phyloP scores from a whole-genome alignment of 495 filamentous ascomycete genomes.

The Mytilinidion resinicola region DNA sequence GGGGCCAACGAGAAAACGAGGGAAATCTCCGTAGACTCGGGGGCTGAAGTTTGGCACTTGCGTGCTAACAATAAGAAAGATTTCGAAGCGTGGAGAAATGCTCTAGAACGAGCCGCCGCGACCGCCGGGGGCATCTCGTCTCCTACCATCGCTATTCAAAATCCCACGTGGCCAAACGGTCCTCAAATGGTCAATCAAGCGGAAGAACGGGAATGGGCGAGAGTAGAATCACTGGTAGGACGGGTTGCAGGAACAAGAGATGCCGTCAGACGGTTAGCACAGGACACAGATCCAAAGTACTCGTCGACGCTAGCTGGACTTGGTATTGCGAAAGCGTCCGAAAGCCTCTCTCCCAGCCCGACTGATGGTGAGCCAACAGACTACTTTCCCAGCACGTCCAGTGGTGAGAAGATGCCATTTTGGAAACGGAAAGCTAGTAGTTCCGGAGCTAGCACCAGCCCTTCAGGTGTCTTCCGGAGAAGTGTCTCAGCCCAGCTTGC shows the following conservation, averaged over 20 bases:
- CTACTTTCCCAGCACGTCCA: slow-evolving; percentile 40
- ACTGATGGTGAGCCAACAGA: slow-evolving; percentile 32
- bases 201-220: slow-evolving; percentile 79
- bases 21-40: slow-evolving; percentile 95
- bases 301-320: slow-evolving; percentile 26
- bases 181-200: slow-evolving; percentile 29
- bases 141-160: slow-evolving; percentile 15
- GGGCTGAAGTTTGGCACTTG: slow-evolving; percentile 96
- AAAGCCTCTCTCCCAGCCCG: slow-evolving; percentile 34
- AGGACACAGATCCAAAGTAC: slow-evolving; percentile 68
- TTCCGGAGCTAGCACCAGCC: slow-evolving; percentile 34
- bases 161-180: slow-evolving; percentile 4
- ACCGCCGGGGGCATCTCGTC: slow-evolving; percentile 11
- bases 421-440: slow-evolving; percentile 84
- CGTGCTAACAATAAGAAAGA: slow-evolving; percentile 73
- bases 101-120: slow-evolving; percentile 66
- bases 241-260: slow-evolving; percentile 82
- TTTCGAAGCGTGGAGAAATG: slow-evolving; percentile 78
- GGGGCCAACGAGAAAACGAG: slow-evolving; percentile 77
- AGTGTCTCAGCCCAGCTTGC: slow-evolving; percentile 51
- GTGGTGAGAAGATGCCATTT: slow-evolving; percentile 52
- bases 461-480: slow-evolving; percentile 41
- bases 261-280: slow-evolving; percentile 74
- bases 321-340: slow-evolving; percentile 10
- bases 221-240: slow-evolving; percentile 74